Conservation (phyloP, 2,329 filamentous ascomycete species). For the Nakataea oryzae region DNA sequence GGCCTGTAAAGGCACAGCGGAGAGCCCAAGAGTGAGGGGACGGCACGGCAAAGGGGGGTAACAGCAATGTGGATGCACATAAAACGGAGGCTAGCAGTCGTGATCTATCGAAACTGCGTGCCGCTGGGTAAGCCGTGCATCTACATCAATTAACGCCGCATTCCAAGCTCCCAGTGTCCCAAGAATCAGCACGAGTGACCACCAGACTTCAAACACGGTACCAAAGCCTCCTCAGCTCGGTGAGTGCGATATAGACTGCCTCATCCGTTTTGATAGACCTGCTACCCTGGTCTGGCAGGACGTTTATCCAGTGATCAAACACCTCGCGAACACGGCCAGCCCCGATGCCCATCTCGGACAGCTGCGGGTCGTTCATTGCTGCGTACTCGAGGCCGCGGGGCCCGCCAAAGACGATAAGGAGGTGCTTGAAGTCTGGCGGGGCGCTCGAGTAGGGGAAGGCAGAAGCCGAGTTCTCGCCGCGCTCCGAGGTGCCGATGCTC, state of each 20-base stretch:
- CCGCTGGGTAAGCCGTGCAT: no score
- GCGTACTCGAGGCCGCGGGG: constrained; percentile 71
- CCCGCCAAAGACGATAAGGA: constrained; percentile 72
- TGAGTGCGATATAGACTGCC: constrained; percentile 67
- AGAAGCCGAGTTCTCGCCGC: constrained; percentile 44
- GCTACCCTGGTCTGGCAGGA: constrained; percentile 71
- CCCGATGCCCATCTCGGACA: constrained; percentile 50
- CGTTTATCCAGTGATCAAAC: constrained; percentile 79
- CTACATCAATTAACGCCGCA: no score
- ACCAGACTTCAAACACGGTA: constrained; percentile 16
- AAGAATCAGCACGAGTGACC: background rate
- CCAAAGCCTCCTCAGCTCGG: constrained; percentile 53
- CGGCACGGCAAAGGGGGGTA: no score
- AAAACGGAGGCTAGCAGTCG: no score
- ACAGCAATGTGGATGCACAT: no score
- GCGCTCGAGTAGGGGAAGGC: constrained; percentile 32
- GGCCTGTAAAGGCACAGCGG: no score
- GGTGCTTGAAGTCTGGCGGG: constrained; percentile 48
- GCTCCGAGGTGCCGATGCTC: constrained; percentile 75
- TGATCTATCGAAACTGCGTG: no score
- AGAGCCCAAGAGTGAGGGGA: no score
- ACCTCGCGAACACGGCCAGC: constrained; percentile 56
- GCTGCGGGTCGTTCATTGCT: constrained; percentile 46
- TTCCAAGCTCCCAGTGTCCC: no score
- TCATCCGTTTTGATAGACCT: constrained; percentile 78